Conservation (phyloP, 768 basidiomycete species). For the Termitomyces bulborhizus region DNA sequence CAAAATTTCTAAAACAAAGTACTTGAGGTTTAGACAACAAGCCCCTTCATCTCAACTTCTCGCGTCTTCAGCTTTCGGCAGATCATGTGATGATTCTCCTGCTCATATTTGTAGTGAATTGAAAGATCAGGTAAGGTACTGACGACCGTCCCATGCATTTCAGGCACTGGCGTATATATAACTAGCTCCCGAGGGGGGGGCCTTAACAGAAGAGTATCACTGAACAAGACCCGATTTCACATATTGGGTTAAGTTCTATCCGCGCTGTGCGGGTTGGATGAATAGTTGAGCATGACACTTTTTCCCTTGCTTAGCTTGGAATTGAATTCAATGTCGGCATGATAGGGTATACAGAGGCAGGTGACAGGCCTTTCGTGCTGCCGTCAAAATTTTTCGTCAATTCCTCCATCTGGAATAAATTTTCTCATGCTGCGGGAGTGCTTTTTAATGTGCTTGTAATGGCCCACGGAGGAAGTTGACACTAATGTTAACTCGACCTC, state of each 20-base stretch:
- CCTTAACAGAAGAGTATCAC: background rate
- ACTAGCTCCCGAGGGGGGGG: background rate
- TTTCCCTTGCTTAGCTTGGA: background rate
- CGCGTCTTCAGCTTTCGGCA: background rate
- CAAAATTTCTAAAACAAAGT: background rate
- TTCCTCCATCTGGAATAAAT: background rate
- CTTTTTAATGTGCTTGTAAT: slow-evolving; percentile 1
- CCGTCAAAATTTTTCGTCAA: background rate
- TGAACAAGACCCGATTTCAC: background rate
- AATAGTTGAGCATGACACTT: slow-evolving; percentile 6
- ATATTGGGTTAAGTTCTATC: background rate
- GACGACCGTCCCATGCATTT: background rate
- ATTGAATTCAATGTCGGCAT: slow-evolving; percentile 6
- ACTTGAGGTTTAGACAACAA: background rate
- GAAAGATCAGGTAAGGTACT: background rate
- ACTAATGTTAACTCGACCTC: background rate
- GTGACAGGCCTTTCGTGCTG: slow-evolving; percentile 5
- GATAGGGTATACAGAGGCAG: background rate
- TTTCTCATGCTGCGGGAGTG: background rate
- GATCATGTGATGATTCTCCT: background rate
- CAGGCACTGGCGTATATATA: background rate
- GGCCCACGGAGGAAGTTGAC: background rate
- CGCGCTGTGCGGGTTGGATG: background rate
- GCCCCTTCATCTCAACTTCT: background rate
- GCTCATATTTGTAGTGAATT: background rate